Evolutionary conservation across 768 basidiomycete species (phyloP).

Genomic region (Pleurotus cornucopiae): DNA sequence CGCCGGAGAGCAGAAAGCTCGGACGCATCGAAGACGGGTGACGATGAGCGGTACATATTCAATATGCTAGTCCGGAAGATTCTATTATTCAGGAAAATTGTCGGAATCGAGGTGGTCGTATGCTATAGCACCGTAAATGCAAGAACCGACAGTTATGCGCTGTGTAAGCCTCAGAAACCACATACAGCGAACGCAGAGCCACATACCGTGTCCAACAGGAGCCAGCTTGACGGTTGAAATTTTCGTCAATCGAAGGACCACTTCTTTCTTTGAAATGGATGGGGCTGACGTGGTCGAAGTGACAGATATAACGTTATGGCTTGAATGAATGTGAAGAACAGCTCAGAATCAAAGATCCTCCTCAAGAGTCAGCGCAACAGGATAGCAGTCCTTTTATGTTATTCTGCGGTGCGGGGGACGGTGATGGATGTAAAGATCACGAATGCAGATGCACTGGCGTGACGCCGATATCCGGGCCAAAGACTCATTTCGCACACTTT

Average conservation of each 20-base stretch:
- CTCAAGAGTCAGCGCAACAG: not conserved
- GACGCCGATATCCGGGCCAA: conserved; percentile 2
- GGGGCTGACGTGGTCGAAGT: conserved; percentile 3
- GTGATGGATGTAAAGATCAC: conserved; percentile 7
- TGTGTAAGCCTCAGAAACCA: not conserved
- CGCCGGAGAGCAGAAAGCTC: conserved; percentile 60
- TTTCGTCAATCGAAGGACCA: not conserved
- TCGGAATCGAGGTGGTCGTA: too few species aligned
- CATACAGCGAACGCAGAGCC: not conserved
- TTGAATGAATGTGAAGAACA: not conserved
- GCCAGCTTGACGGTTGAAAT: not conserved
- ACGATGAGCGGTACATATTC: conserved; percentile 49
- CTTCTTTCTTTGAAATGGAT: not conserved
- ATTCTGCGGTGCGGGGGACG: conserved; percentile 1
- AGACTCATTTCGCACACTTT: conserved; percentile 2
- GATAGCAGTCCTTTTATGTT: not conserved
- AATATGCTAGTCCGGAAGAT: not conserved
- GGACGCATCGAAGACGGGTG: conserved; percentile 61
- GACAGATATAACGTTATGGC: not conserved
- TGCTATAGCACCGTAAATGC: too few species aligned
- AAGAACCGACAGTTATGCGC: not conserved
- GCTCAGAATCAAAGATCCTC: too few species aligned
- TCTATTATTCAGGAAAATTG: too few species aligned
- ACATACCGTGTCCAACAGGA: not conserved
- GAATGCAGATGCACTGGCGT: not conserved